Evolutionary conservation across 2,329 filamentous ascomycete species (phyloP), one percentile per base, ranked within the genome.

Genomic region (Ilyonectria mors-panacis): DNA sequence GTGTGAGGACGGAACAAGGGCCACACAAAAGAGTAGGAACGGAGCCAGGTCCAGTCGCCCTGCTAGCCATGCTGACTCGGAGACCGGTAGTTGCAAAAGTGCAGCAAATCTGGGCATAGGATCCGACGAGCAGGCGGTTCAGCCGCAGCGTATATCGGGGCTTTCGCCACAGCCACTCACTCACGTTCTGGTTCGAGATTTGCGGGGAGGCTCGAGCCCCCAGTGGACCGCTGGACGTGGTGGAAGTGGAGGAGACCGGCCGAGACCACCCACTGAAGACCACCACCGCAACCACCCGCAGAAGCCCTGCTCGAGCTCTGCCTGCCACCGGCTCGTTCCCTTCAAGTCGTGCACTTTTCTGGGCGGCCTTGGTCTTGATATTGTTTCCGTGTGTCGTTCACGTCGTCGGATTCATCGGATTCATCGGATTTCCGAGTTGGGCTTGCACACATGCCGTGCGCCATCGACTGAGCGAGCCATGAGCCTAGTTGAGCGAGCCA

Each of bases 181-280:
- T 42, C 15, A 19, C 39, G 39, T 12, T 12, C 30, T 33, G 30
- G 23, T 8, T 28, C 19, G 45, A 17, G 45, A 28, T 50, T 50
- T 50, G 19, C 19, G 45, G n/a, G 39, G 39, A 17, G 39, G 39
- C 39, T 42, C 33, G 53, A n/a, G 39, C 35, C 15, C 28, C n/a
- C 17, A n/a, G 39, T n/a, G 39, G 39, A n/a, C 39, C 15, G 17
- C n/a, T 6, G 17, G 39, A 39, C 37, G 17, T 2, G 39, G 39
- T 42, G 39, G 9, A 42, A n/a, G 39, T 42, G 39, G 39, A 42
- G 39, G 39, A 21, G 53, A 56, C 42, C 53, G 30, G 53, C 39
- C 53, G 35, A 44, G 37, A n/a, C 15, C 35, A 44, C 26, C 30
- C 26, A 26, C 26, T 26, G 26, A 26, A 26, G 26, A 26, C 23